These are phyloP conservation scores for Corynascus novoguineensis DNA, from an alignment of 495 filamentous ascomycete genomes.

Conservation along the genomic window DNA sequence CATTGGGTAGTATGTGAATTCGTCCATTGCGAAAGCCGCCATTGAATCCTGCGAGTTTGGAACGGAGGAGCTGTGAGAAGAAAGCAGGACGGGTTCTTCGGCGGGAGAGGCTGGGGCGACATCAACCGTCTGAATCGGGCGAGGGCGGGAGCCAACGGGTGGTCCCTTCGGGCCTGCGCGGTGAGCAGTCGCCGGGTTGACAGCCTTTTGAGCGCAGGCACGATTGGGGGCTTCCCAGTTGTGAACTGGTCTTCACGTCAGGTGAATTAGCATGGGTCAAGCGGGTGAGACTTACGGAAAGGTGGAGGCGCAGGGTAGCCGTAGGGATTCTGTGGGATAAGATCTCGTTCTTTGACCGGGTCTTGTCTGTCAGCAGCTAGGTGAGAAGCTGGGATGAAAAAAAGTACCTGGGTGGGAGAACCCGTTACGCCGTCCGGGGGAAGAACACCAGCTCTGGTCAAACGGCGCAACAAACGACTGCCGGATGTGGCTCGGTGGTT, in stretches of 20 bases:
- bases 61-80: neutral
- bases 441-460: neutral
- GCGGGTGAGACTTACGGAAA: constrained; percentile 20
- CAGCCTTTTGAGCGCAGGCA: neutral
- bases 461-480: neutral
- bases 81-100: neutral
- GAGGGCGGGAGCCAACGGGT: constrained; percentile 13
- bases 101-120: neutral
- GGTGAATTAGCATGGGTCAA: neutral
- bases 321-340: constrained; percentile 18
- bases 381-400: neutral
- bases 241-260: neutral
- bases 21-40: neutral
- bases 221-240: constrained; percentile 18
- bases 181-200: neutral
- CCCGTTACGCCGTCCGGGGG: neutral
- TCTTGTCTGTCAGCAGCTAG: neutral
- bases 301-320: constrained; percentile 19
- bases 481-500: neutral
- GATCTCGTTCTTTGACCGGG: neutral
- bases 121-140: neutral
- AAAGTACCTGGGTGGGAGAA: neutral
- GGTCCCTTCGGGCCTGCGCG: constrained; percentile 8
- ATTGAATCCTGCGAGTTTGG: neutral
- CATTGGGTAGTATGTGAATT: constrained; percentile 14